Percentiles rank a stretch among this genome's conserved stretches.
Conservation (phyloP, 1,284 basidiomycete species). For the Cutaneotrichosporon cavernicola region DNA sequence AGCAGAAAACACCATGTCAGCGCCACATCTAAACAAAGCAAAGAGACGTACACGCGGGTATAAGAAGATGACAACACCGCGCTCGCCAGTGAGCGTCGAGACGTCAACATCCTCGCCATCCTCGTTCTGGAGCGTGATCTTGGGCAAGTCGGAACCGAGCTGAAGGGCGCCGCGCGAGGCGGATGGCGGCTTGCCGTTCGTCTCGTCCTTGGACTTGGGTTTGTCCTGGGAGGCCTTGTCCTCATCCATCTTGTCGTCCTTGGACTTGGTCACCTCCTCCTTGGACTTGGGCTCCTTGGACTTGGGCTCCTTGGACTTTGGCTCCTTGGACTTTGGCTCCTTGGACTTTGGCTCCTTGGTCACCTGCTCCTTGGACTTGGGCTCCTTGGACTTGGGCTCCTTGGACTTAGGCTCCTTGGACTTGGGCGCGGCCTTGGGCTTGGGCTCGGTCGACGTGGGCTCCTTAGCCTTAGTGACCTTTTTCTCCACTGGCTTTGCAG, state of each 20-base stretch:
- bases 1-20: background rate
- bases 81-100: constrained; percentile 56
- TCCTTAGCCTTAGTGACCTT: background rate
- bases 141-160: constrained; percentile 74
- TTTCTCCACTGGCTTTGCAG: constrained; percentile 13
- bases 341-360: no score
- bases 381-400: constrained; percentile 18
- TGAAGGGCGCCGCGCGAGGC: constrained; percentile 55
- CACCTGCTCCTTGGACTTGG: constrained; percentile 7
- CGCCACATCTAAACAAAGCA: background rate
- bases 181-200: constrained; percentile 27
- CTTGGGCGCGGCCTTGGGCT: constrained; percentile 6
- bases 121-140: constrained; percentile 68
- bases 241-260: constrained; percentile 19
- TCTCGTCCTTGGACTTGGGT: constrained; percentile 16
- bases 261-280: constrained; percentile 8
- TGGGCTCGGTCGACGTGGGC: constrained; percentile 13
- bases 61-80: constrained; percentile 78
- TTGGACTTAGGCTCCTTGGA: constrained; percentile 9
- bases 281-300: constrained; percentile 20
- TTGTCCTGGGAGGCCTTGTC: constrained; percentile 23
- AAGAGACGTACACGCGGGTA: constrained; percentile 51
- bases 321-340: constrained; percentile 6
- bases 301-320: constrained; percentile 10
- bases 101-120: constrained; percentile 52